Conservation (phyloP, 148 eudicot species). For the Amaranthus cruentus region DNA sequence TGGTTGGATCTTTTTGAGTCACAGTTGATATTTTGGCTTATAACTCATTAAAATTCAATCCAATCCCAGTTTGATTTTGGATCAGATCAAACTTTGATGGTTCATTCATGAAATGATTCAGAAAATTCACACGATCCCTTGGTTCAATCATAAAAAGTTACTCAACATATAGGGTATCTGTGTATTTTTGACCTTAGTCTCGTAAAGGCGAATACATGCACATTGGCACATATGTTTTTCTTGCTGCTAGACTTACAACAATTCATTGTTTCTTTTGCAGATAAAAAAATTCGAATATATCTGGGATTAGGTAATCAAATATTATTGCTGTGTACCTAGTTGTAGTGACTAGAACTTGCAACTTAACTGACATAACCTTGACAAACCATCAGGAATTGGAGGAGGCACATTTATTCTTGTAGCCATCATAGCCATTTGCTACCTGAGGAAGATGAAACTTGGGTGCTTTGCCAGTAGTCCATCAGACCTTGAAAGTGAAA, state of each 20-base stretch:
- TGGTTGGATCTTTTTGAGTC: no score
- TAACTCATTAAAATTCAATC: no score
- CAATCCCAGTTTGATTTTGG: no score
- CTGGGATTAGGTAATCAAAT: conserved; percentile 6
- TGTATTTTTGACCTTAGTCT: no score
- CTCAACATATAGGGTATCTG: no score
- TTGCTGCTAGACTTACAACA: background rate
- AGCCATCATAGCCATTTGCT: conserved; percentile 15
- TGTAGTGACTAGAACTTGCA: background rate
- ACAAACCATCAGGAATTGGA: conserved; percentile 11
- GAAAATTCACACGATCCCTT: no score
- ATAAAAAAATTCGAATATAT: background rate
- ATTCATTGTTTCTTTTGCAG: background rate
- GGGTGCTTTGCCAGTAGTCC: background rate
- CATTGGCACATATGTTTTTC: background rate
- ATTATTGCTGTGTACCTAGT: background rate
- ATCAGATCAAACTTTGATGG: no score
- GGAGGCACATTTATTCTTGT: conserved; percentile 2
- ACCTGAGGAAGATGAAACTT: conserved; percentile 15
- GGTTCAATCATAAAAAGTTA: no score
- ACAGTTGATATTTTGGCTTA: no score
- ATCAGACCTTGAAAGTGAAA: conserved; percentile 27
- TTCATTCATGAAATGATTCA: no score
- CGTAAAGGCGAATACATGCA: no score
- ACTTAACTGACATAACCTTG: background rate